Evolutionary conservation across 2,329 filamentous ascomycete genomes (phyloP).

Genomic region (Fusarium nurragi): DNA sequence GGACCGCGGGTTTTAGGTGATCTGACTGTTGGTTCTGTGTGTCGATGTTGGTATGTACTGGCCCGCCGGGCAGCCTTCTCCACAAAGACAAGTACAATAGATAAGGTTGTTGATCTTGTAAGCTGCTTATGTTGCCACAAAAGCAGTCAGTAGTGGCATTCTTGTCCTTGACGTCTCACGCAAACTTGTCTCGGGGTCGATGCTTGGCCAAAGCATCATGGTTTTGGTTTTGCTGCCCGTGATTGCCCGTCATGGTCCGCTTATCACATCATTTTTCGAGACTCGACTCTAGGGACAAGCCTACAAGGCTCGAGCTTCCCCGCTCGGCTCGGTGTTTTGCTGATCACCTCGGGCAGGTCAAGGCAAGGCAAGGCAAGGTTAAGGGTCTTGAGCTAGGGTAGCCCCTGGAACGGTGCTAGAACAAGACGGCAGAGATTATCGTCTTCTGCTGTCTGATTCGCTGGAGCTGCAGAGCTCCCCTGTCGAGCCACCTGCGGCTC

Average conservation of each 20-base stretch:
- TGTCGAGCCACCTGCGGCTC: slow-evolving; percentile 39
- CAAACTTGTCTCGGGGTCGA: not conserved
- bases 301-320: slow-evolving; percentile 23
- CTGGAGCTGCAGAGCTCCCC: not conserved
- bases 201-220: not conserved
- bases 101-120: slow-evolving; percentile 24
- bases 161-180: not conserved
- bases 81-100: slow-evolving; percentile 16
- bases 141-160: not conserved
- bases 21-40: slow-evolving; percentile 14
- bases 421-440: slow-evolving; percentile 15
- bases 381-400: slow-evolving; percentile 22
- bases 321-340: slow-evolving; percentile 23
- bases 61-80: slow-evolving; percentile 14
- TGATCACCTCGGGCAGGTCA: slow-evolving; percentile 11
- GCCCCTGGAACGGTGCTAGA: slow-evolving; percentile 22
- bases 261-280: slow-evolving; percentile 31
- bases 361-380: not conserved
- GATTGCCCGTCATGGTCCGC: slow-evolving; percentile 32
- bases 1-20: slow-evolving; percentile 3
- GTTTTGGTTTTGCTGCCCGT: slow-evolving; percentile 2
- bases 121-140: no score
- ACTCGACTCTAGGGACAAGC: not conserved
- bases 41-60: not conserved
- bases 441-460: slow-evolving; percentile 21